A percentile compares a stretch with the other conserved stretches of the same genome.
These are phyloP conservation scores for Cercospora sp. DNA, from an alignment of 2,329 filamentous ascomycete species.

Conservation along the genomic window DNA sequence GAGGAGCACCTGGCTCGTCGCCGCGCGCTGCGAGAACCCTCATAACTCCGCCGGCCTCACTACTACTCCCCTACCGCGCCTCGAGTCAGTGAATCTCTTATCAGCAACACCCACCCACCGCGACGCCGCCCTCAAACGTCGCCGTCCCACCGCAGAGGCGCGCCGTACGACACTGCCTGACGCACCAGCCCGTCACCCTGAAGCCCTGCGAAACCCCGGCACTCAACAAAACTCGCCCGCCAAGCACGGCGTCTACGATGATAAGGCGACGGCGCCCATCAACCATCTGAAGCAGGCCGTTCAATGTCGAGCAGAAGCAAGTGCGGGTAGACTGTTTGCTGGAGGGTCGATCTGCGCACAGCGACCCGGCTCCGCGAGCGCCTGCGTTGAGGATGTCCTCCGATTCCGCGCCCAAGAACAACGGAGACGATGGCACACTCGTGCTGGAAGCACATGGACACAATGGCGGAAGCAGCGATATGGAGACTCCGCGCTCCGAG, in stretches of 20 bases:
- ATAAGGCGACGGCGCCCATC: constrained; percentile 23
- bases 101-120: neutral
- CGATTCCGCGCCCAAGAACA: constrained; percentile 22
- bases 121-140: neutral
- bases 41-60: neutral
- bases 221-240: constrained; percentile 19
- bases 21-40: neutral
- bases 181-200: neutral
- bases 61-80: neutral
- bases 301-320: constrained; percentile 38
- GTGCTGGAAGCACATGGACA: constrained; percentile 12
- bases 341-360: constrained; percentile 15
- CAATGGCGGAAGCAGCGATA: constrained; percentile 31
- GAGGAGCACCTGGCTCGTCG: constrained; percentile 5
- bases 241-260: constrained; percentile 24
- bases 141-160: neutral
- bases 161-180: neutral
- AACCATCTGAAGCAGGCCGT: constrained; percentile 15
- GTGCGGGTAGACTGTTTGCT: constrained; percentile 33
- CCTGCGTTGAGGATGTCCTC: constrained; percentile 30
- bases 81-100: constrained; percentile 2
- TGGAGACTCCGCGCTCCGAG: constrained; percentile 45
- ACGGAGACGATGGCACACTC: constrained; percentile 8
- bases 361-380: constrained; percentile 9
- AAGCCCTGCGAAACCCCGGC: constrained; percentile 5